phyloP scores from a whole-genome alignment of 2,329 filamentous ascomycete species.

The Sclerotinia sclerotiorum region DNA sequence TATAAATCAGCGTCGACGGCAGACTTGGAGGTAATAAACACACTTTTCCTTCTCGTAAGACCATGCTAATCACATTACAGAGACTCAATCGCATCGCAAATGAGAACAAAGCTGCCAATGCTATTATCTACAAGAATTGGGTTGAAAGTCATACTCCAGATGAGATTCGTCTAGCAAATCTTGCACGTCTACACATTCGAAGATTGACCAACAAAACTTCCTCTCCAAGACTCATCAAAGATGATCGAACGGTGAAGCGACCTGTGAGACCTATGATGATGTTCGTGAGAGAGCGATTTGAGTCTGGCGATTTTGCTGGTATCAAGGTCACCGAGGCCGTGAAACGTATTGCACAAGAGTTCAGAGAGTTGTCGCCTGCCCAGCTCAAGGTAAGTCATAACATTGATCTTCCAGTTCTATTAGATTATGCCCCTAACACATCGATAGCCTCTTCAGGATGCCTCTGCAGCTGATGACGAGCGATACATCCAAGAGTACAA shows the following conservation, averaged over 20 bases:
- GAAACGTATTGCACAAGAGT: conserved; percentile 49
- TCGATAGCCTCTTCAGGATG: conserved; percentile 32
- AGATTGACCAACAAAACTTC: conserved; percentile 17
- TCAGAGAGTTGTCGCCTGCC: conserved; percentile 46
- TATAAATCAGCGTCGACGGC: conserved; percentile 41
- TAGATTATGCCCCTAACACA: neutral
- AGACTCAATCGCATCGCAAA: conserved; percentile 53
- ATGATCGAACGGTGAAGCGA: conserved; percentile 54
- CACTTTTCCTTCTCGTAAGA: conserved; percentile 8
- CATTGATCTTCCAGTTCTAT: neutral
- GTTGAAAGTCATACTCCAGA: conserved; percentile 54
- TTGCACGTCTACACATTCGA: conserved; percentile 47
- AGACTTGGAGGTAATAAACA: conserved; percentile 43
- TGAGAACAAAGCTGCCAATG: conserved; percentile 47
- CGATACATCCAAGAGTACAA: conserved; percentile 33
- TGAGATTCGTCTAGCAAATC: conserved; percentile 59
- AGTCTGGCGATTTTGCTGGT: conserved; percentile 51
- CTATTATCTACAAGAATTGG: conserved; percentile 52
- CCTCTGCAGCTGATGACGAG: conserved; percentile 30
- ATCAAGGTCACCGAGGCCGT: conserved; percentile 44
- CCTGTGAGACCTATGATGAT: conserved; percentile 43
- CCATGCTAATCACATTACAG: conserved; percentile 41
- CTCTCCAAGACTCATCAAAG: conserved; percentile 44
- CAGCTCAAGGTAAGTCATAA: conserved; percentile 46
- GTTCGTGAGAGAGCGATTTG: conserved; percentile 48